Evolutionary conservation across 352 stramenopile species (phyloP), one percentile per base, ranked within the genome.

Genomic region (Phytophthora niederhauseri): DNA sequence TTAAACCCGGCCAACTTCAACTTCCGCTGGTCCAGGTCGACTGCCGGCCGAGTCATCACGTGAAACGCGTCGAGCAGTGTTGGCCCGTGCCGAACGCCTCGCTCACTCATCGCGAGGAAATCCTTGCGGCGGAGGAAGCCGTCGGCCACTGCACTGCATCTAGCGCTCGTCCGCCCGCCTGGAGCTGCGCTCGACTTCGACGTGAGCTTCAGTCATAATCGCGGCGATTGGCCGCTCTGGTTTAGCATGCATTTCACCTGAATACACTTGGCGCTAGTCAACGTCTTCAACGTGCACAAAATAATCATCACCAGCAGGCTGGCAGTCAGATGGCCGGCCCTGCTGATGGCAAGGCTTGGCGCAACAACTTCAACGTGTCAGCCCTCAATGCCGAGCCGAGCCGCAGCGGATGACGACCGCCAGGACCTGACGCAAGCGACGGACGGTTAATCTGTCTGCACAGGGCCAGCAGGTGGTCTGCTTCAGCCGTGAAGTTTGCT

Each of bases 191-290:
- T 62, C 34, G 43, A 57, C 61, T 66, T 71, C 28, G 57, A 66
- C 41, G 57, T 62, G 64, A 62, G 26, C 49, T 4, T 11, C 22
- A 43, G 36, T 43, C 36, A 43, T 43, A 43, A 43, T 43, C 14
- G 36, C 4, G 49, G 45, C 28, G 26, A 31, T 31, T 31, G 28
- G 28, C 28, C 28, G 28, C 6, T 7, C 7, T 52, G 53, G 59
- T 48, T 48, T 61, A 64, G 31, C 66, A 73, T 73, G 66, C 66
- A 73, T 70, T 73, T 73, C 66, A 73, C 15, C 1, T 31, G 66
- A 73, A 73, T 73, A 73, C 66, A 15, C 14, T 20, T n/a, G 46
- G 19, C 26, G 34, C 46, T 15, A 52, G 7, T 26, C n/a, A 51
- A 22, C 45, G 45, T 17, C 52, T 41, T 53, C 31, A 55, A 55